A percentile compares a stretch with the other conserved stretches of the same genome.
phyloP scores from a whole-genome alignment of 192 early-diverging fungal species.

The Pilobolus umbonatus region DNA sequence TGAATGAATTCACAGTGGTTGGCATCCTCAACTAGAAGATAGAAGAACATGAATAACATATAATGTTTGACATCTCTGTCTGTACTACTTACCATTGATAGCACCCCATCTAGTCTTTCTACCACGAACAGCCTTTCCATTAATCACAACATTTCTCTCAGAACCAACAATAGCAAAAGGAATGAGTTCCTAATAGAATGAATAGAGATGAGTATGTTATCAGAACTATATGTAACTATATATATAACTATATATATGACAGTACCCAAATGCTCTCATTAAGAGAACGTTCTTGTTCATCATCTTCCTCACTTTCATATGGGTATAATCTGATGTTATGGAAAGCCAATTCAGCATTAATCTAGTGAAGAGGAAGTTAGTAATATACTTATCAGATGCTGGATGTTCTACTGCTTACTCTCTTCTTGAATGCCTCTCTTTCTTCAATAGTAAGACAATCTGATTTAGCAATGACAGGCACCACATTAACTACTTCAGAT shows the following conservation, averaged over 20 bases:
- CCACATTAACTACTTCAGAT: constrained; percentile 80
- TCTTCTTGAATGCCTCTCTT: constrained; percentile 73
- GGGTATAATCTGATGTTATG: constrained; percentile 91
- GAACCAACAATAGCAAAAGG: constrained; percentile 96
- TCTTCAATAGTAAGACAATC: constrained; percentile 86
- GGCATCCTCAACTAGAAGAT: constrained; percentile 78
- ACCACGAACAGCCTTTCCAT: constrained; percentile 87
- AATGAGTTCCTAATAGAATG: constrained; percentile 58
- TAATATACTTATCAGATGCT: not conserved
- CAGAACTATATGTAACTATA: not conserved
- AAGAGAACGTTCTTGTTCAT: constrained; percentile 68
- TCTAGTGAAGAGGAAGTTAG: constrained; percentile 32
- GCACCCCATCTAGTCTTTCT: constrained; percentile 88
- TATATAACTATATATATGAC: not conserved
- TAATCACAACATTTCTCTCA: constrained; percentile 80
- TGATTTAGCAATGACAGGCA: constrained; percentile 87
- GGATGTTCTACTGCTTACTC: constrained; percentile 36
- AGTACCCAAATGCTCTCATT: constrained; percentile 68
- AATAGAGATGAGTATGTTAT: not conserved
- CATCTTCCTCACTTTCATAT: constrained; percentile 80
- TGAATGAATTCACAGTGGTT: constrained; percentile 93
- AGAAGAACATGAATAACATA: not conserved
- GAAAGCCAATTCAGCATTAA: constrained; percentile 86
- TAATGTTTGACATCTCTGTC: not conserved
- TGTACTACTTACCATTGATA: constrained; percentile 60